Evolutionary conservation across 805 yeast species (phyloP), one percentile per base, ranked within the genome.

Genomic region (Ogataea chonburiensis): DNA sequence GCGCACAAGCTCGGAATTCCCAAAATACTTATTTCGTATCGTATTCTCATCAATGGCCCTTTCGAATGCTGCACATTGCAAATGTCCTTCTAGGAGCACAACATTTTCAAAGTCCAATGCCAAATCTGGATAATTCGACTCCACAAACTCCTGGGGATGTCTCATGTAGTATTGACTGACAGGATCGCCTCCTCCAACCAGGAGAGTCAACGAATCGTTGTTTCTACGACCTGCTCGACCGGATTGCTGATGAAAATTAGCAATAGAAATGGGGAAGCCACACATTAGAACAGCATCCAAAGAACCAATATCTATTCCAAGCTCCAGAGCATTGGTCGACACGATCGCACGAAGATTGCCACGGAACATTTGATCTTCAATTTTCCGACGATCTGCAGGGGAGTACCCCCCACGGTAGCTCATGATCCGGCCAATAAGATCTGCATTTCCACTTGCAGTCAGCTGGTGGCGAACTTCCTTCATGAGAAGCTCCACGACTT

Each of bases 321-420:
- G 71, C 55, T 93, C 99, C 39, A 93, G 64, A 0, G 99, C 98
- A 60, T 89, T 88, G 0, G 99, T 93, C 0, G 98, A 91, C 4
- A 93, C 77, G 17, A 94, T 85, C 0, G 96, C 97, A 40, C 81
- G 69, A 17, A 93, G 60, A 37, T 79, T 76, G 1, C 98, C 97
- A 45, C 74, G 75, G 56, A 93, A 93, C 96, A 93, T 86, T 49
- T 85, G 86, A 30, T 72, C 69, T 58, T 93, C 99, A 39, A 93
- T 91, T 37, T 77, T 72, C 46, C 98, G 73, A 46, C 99, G 71
- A 53, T 91, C 98, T 2, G 73, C 62, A 2, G 89, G 80, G 3
- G 95, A 77, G 54, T 93, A 93, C 1, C 99, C 99, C 23, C 98
- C 98, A 46, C 99, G 67, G 51, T 93, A 93, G 34, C 95, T 79